A percentile compares a stretch with the other conserved stretches of the same genome.
These are phyloP conservation scores for Linderina pennispora DNA, from an alignment of 192 early-diverging fungal genomes.

Conservation along the genomic window DNA sequence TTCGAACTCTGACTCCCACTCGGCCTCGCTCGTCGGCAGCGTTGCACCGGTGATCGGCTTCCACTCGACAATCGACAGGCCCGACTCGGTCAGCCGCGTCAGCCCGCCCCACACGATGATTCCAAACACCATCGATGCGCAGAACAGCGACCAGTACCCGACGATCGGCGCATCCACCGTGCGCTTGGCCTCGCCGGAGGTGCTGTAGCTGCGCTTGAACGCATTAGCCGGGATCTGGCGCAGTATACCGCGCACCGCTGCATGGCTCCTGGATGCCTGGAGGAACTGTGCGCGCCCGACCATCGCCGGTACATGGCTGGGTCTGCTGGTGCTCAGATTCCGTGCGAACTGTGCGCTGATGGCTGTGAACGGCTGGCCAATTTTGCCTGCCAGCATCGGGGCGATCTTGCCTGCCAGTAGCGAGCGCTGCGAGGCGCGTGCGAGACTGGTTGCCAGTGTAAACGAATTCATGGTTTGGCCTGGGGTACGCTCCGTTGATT, in stretches of 20 bases:
- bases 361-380: no score
- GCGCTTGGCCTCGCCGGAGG: conserved; percentile 1
- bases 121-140: conserved; percentile 81
- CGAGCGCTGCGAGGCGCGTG: no score
- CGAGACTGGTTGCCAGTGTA: no score
- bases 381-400: no score
- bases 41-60: conserved; percentile 90
- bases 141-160: conserved; percentile 91
- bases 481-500: no score
- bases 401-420: no score
- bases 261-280: background rate
- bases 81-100: conserved; percentile 95
- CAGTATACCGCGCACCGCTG: background rate
- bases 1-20: conserved; percentile 93
- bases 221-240: background rate
- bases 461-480: no score
- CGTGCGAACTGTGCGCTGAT: no score
- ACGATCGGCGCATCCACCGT: conserved; percentile 54
- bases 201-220: background rate
- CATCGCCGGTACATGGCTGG: background rate
- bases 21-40: conserved; percentile 73
- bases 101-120: conserved; percentile 94
- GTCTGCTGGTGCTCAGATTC: no score
- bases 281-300: background rate
- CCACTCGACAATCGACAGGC: conserved; percentile 96